Base-by-base conservation (phyloP, 1,284 basidiomycete species). In the Boletus hoseneyae region DNA sequence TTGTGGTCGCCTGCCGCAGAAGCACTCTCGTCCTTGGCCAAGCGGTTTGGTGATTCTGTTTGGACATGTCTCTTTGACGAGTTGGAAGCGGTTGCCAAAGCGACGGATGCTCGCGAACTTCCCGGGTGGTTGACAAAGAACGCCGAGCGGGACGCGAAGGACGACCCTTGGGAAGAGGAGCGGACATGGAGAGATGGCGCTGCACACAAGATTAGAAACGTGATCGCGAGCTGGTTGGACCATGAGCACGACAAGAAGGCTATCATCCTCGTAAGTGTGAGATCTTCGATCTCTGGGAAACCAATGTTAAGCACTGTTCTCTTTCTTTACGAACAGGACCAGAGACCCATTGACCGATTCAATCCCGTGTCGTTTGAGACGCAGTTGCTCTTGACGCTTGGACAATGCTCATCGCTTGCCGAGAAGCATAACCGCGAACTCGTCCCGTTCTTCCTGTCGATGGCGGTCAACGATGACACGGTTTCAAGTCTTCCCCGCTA, bases 361-460 rank as follows among this genome's bases (percentile, higher is more conserved):
- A 91, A 96, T 58, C 65, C 74, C 0, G 70, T 72, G 39, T 84
- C 83, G 32, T 97, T 93, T 66, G 91, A 96, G 67, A 68, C 76
- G 3, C 91, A 97, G 63, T 74, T 97, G 2, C 76, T 97, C 12
- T 70, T 73, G 3, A 73, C 85, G 0, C 73, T 96, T 15, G 77
- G 78, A 9, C 79, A 85, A 56, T 83, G 82, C 50, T 72, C 85
- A 0, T 74, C 78, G 1, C 67, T 96, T 8, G 87, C 85, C 0
- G 91, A 97, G 66, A 90, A 85, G 65, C 86, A 96, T 67, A 92
- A 88, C 48, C 85, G 90, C 29, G 78, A 87, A 18, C 71, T 97
- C 32, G 74, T 96, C 15, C 84, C 90, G 0, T 78, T 89, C 45
- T 94, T 96, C 70, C 75, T 97, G 12, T 72, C 76, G 11, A 70